Evolutionary conservation across 2,329 filamentous ascomycete genomes (phyloP).

Genomic region (Phialocephala subalpina): DNA sequence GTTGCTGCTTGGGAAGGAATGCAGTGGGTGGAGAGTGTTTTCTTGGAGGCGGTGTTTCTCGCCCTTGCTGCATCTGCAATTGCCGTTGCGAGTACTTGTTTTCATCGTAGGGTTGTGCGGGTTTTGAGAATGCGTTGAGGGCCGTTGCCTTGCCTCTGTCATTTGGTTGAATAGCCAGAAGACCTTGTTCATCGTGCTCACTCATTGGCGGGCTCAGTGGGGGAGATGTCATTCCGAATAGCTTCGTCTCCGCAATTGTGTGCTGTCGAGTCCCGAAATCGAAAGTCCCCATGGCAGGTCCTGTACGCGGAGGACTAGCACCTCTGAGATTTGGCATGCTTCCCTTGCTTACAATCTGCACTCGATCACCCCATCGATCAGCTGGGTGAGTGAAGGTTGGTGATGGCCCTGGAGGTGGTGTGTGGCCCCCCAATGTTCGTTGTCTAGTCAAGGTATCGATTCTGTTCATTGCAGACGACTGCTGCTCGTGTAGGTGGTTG

Average conservation of each 20-base stretch:
- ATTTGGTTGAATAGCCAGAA: constrained; percentile 74
- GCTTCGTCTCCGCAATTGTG: constrained; percentile 41
- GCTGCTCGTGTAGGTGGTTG: constrained; percentile 82
- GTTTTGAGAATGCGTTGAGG: constrained; percentile 75
- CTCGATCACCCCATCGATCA: constrained; percentile 57
- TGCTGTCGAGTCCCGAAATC: constrained; percentile 47
- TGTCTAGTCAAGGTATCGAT: constrained; percentile 81
- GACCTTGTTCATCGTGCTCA: constrained; percentile 72
- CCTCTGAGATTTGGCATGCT: constrained; percentile 76
- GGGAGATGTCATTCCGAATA: constrained; percentile 53
- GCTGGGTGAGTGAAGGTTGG: constrained; percentile 47
- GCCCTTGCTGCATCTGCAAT: constrained; percentile 79
- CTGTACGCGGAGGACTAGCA: constrained; percentile 50
- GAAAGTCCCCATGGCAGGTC: constrained; percentile 48
- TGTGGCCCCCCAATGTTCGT: constrained; percentile 46
- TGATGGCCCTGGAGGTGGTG: constrained; percentile 39
- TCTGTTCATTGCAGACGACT: constrained; percentile 77
- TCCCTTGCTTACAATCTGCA: constrained; percentile 58
- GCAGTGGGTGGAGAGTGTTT: constrained; percentile 38
- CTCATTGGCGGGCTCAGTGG: constrained; percentile 75
- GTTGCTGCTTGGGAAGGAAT: constrained; percentile 41
- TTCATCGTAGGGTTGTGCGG: constrained; percentile 81
- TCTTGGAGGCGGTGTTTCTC: constrained; percentile 63
- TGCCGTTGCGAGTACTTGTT: constrained; percentile 85
- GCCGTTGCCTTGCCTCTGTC: constrained; percentile 86